phyloP scores from a whole-genome alignment of 2,329 filamentous ascomycete genomes.

The Reticulascus tulasneorum region DNA sequence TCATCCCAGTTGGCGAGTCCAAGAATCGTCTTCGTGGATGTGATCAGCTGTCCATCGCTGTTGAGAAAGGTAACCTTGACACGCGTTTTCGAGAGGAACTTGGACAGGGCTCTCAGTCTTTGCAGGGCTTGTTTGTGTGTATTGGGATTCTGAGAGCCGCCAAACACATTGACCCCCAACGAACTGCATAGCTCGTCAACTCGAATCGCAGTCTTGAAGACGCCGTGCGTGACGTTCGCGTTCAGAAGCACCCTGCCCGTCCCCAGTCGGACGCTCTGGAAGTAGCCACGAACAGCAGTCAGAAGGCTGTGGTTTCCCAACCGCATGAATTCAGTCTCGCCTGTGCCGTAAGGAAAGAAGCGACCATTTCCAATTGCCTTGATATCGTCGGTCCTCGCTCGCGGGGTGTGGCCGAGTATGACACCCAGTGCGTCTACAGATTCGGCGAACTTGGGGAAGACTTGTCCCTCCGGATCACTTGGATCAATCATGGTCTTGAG shows the following conservation, averaged over 20 bases:
- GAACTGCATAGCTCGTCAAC: slow-evolving; percentile 21
- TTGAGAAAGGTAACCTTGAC: slow-evolving; percentile 29
- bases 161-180: slow-evolving; percentile 9
- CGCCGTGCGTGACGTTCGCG: slow-evolving; percentile 49
- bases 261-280: slow-evolving; percentile 49
- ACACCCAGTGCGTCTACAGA: slow-evolving; percentile 49
- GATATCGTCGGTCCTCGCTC: slow-evolving; percentile 29
- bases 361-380: slow-evolving; percentile 42
- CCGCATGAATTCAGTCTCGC: slow-evolving; percentile 17
- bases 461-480: slow-evolving; percentile 24
- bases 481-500: slow-evolving; percentile 37
- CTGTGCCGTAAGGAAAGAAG: slow-evolving; percentile 40
- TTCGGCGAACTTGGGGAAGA: slow-evolving; percentile 46
- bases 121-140: background rate
- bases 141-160: background rate
- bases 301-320: slow-evolving; percentile 28
- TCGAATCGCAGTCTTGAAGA: slow-evolving; percentile 40
- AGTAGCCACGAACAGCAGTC: slow-evolving; percentile 47
- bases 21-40: slow-evolving; percentile 18
- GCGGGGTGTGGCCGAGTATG: slow-evolving; percentile 42
- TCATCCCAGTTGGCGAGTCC: slow-evolving; percentile 19
- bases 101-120: slow-evolving; percentile 26
- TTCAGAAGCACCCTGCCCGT: slow-evolving; percentile 54
- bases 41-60: slow-evolving; percentile 13
- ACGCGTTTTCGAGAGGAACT: slow-evolving; percentile 33